Evolutionary conservation across 2,329 filamentous ascomycete genomes (phyloP), one percentile per base, ranked within the genome.

Genomic region (Aspergillus viridinutans): DNA sequence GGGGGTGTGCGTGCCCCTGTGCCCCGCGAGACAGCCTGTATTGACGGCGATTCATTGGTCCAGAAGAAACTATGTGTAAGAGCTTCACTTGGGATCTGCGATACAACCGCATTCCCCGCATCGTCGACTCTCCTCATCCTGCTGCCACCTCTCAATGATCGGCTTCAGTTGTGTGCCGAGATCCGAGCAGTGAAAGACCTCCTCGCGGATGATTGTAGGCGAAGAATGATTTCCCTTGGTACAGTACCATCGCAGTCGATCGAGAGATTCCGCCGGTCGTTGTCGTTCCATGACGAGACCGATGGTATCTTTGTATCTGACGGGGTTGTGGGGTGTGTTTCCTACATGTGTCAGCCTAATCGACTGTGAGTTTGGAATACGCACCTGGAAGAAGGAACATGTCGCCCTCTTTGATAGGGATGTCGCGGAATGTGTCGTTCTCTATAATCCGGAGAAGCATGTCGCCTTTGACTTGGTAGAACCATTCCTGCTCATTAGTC

Each of bases 201-300:
- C 61, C 35, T 64, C 61, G 12, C 60, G 56, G 29, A 64, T 61
- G 3, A 64, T 45, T 3, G 47, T 56, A 1, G 61, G 61, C 4
- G 17, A 7, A 7, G 12, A 42, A 40, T 50, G 35, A 10, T 53
- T 26, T 14, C 49, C 29, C 38, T 64, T 62, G 20, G 56, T 55
- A 28, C 61, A 64, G 77, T 96, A 96, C 91, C 91, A 96, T 63
- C 90, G 80, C 80, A 96, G 81, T 55, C 83, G 82, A 78, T 96
- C 92, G 58, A 92, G 58, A 42, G 83, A 85, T 5, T 74, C 83
- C 38, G 80, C 77, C 0, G 91, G 91, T 6, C 92, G 81, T 50
- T 83, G 82, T 79, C 94, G 90, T 80, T 96, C 92, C 49, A 96
- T 80, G 28, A 96, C 92, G 54, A 96, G 79, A 48, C 92, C 92